Evolutionary conservation across 306 rosid genomes (phyloP), one percentile per base, ranked within the genome.

Genomic region (Ochetophila trinervis): DNA sequence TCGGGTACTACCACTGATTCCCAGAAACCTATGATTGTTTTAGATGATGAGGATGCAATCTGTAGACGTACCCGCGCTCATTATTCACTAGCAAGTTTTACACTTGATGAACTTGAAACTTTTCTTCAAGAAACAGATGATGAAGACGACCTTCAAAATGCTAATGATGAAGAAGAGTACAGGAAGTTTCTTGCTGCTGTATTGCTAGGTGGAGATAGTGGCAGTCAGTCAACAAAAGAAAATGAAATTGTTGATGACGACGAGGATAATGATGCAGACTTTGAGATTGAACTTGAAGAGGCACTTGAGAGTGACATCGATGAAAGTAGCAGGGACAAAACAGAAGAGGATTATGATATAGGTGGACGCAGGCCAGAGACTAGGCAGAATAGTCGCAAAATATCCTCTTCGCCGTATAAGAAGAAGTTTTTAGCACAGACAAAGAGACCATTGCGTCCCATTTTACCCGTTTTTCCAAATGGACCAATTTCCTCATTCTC

Each of bases 71-170:
- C 99, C 7, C 84, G 97, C 74, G 99, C 97, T 57, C 96, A 91
- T 52, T 93, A 90, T 83, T 93, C 97, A 2, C 90, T 93, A 59
- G 90, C 88, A 60, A 82, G 93, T 80, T 93, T 83, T 75, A 81
- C 85, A 22, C 97, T 93, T 66, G 97, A 93, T 74, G 99, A 93
- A 75, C 96, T 90, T 2, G 96, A 93, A 80, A 86, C 82, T 60
- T 93, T 93, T 82, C 91, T 93, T 83, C 99, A 93, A 84, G 99
- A 86, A 80, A 86, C 88, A 6, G 99, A 93, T 61, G 97, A 93
- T 69, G 99, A 93, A 21, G 99, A 90, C 12, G 99, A 86, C 83
- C 83, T 87, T 75, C 96, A 86, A 71, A 86, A 90, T 75, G 90
- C 80, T 48, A 91, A 88, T 30, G 99, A 90, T 35, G 90, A 93